phyloP scores from a whole-genome alignment of 306 rosid genomes.

The Castanea sativa region DNA sequence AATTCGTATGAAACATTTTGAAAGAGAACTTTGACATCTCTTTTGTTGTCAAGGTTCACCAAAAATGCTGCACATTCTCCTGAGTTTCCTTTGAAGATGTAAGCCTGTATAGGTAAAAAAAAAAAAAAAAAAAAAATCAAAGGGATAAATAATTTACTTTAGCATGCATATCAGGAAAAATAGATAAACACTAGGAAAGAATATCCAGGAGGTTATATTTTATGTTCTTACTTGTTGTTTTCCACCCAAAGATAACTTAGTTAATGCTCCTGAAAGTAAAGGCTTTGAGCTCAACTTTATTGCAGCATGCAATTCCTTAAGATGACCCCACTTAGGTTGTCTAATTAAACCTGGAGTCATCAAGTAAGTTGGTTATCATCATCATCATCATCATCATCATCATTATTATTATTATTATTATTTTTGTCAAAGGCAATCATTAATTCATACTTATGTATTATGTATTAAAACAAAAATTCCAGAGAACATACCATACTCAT shows the following conservation, averaged over 20 bases:
- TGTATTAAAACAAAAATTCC: background rate
- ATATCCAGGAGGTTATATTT: background rate
- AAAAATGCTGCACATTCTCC: conserved; percentile 46
- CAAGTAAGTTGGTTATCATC: background rate
- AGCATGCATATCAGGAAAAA: background rate
- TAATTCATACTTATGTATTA: background rate
- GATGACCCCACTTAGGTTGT: conserved; percentile 80
- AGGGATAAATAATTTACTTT: background rate
- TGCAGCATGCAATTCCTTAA: conserved; percentile 65
- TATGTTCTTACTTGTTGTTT: conserved; percentile 32
- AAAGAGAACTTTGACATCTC: conserved; percentile 17
- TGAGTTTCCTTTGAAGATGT: conserved; percentile 35
- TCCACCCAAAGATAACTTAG: conserved; percentile 24
- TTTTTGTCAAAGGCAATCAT: background rate
- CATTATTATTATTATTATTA: too few species aligned
- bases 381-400: too few species aligned
- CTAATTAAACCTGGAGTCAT: conserved; percentile 48
- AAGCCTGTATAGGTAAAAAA: conserved; percentile 31
- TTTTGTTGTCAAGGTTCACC: conserved; percentile 25
- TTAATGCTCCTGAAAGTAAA: conserved; percentile 41
- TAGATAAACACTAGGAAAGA: background rate
- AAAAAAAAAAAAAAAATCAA: background rate
- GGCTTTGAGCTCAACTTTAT: conserved; percentile 51
- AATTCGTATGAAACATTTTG: conserved; percentile 22
- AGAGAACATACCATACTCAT: conserved; percentile 45